Base-by-base conservation (phyloP, 352 stramenopile species). In the Blastocystis sp. region DNA sequence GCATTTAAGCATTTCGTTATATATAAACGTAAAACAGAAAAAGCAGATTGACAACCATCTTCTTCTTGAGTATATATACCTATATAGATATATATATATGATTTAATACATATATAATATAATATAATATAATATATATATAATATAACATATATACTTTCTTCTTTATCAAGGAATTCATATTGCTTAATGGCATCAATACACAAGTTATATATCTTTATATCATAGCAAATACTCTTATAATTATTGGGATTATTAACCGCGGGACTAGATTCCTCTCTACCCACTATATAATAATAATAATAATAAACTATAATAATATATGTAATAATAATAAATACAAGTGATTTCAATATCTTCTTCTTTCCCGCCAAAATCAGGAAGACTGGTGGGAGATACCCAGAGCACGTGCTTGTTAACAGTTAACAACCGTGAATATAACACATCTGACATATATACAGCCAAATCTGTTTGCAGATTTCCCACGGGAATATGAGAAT, bases 341-440 rank as follows among this genome's bases (percentile, higher is more conserved):
- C 9, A 25, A 67, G 46, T 1, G 37, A 13, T 3, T 16, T 47
- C 47, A 34, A 2, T 44, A 25, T 67, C 67, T 2, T 55, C 21
- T 54, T 84, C 75, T 18, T 73, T 71, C 0, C 77, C 75, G 36
- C 86, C 86, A 10, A 95, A 68, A 70, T 94, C 85, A 1, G 85
- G 85, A 7, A 76, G 56, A 7, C 80, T 80, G 11, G 77, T 75
- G 4, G 76, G 70, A 27, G 81, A 93, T 32, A 89, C 86, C 90
- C 90, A 98, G 66, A 89, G 84, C 13, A 96, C 25, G 62, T 93
- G 83, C 55, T 91, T 81, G 70, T 91, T 84, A 65, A 88, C 86
- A 33, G 68, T 68, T 39, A 96, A 72, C 19, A 87, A 76, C 18
- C 88, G 77, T 7, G 74, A 80, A 65, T 94, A 92, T 23, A 93